Evolutionary conservation across 148 eudicot species (phyloP).

Genomic region (Rhododendron henanense): DNA sequence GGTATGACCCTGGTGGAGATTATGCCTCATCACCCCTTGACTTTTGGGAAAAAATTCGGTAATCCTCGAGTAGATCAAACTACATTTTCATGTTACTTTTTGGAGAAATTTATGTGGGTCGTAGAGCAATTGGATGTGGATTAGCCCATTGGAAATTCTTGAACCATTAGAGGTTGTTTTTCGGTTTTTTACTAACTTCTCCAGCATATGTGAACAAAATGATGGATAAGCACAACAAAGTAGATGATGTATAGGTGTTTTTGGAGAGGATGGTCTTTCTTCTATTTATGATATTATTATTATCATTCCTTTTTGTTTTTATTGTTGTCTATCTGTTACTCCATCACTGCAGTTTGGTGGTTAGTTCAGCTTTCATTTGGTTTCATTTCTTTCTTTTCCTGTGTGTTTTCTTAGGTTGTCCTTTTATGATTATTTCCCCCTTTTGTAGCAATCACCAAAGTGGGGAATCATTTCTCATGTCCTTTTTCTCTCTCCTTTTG

Average conservation of each 20-base stretch:
- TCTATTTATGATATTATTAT: background rate
- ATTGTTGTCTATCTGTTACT: no score
- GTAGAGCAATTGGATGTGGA: background rate
- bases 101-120: background rate
- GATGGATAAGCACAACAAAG: background rate
- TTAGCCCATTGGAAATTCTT: conserved; percentile 3
- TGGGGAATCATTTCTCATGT: background rate
- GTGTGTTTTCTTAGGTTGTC: background rate
- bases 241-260: conserved; percentile 9
- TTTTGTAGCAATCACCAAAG: background rate
- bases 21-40: background rate
- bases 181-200: background rate
- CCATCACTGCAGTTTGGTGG: background rate
- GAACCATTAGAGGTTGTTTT: background rate
- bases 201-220: background rate
- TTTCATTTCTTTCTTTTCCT: background rate
- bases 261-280: background rate
- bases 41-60: background rate
- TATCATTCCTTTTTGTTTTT: background rate
- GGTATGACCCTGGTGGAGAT: background rate
- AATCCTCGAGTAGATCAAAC: background rate
- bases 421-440: background rate
- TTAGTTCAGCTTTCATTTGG: no score
- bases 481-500: background rate
- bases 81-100: background rate